Conservation (phyloP, 2,329 filamentous ascomycete species). For the Cladophialophora psammophila region DNA sequence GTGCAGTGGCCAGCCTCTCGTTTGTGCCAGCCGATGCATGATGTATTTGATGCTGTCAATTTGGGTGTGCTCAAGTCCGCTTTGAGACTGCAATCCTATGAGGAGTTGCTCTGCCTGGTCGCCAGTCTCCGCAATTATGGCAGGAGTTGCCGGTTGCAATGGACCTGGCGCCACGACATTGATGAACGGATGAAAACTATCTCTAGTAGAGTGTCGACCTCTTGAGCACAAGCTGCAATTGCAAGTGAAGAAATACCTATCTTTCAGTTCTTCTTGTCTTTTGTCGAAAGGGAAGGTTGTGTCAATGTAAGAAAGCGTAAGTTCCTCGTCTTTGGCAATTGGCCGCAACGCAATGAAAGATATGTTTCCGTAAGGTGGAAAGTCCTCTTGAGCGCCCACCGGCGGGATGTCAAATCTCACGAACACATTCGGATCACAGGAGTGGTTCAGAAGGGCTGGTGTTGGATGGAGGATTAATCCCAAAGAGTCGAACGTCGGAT, state of each 20-base stretch:
- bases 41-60: conserved; percentile 48
- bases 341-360: conserved; percentile 52
- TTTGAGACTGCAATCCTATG: conserved; percentile 34
- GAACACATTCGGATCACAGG: conserved; percentile 66
- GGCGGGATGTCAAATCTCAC: conserved; percentile 62
- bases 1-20: conserved; percentile 55
- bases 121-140: conserved; percentile 2
- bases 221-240: conserved; percentile 48
- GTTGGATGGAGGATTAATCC: conserved; percentile 66
- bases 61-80: conserved; percentile 42
- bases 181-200: background rate
- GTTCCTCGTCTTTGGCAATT: conserved; percentile 63
- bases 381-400: conserved; percentile 41
- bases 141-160: background rate
- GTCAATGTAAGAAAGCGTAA: conserved; percentile 70
- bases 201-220: conserved; percentile 8
- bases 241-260: conserved; percentile 67
- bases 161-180: background rate
- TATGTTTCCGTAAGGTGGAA: conserved; percentile 23
- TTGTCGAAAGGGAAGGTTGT: conserved; percentile 58
- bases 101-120: conserved; percentile 41
- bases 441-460: conserved; percentile 66
- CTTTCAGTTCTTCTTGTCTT: conserved; percentile 61
- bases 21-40: conserved; percentile 51
- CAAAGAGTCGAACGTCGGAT: conserved; percentile 62